A percentile compares a stretch with the other conserved stretches of the same genome.
phyloP scores from a whole-genome alignment of 2,329 filamentous ascomycete genomes.

The Fusarium odoratissimum region DNA sequence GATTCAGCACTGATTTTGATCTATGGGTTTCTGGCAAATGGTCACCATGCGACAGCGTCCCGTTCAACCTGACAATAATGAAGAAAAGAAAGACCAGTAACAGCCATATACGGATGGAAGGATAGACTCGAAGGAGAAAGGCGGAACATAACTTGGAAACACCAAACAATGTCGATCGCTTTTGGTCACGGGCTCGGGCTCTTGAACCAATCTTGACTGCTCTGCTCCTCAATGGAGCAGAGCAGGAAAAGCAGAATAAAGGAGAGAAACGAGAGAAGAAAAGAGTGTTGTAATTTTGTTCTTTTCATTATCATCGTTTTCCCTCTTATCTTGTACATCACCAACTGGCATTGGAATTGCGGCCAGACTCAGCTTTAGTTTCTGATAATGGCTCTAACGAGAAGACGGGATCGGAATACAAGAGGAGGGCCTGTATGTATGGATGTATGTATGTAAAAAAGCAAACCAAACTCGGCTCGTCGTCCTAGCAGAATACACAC shows the following conservation, averaged over 20 bases:
- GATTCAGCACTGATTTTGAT: conserved; percentile 25
- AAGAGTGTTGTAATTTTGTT: conserved; percentile 41
- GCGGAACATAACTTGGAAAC: conserved; percentile 27
- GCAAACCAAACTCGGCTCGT: conserved; percentile 45
- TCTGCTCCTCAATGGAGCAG: conserved; percentile 18
- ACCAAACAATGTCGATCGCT: conserved; percentile 32
- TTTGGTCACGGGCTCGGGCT: conserved; percentile 23
- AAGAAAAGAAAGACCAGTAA: conserved; percentile 31
- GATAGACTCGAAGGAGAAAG: conserved; percentile 36
- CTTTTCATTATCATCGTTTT: conserved; percentile 21
- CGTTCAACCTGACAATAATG: conserved; percentile 35
- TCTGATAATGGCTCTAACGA: conserved; percentile 31
- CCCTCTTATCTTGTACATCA: conserved; percentile 45
- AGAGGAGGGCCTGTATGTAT: conserved; percentile 42
- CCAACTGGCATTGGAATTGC: conserved; percentile 41
- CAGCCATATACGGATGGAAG: conserved; percentile 21
- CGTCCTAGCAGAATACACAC: conserved; percentile 44
- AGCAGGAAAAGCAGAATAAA: conserved; percentile 5
- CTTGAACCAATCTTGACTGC: conserved; percentile 26
- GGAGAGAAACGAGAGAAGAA: conserved; percentile 29
- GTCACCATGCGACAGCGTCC: conserved; percentile 17
- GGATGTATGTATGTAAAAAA: conserved; percentile 33
- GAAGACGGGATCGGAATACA: conserved; percentile 30
- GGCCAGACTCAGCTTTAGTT: conserved; percentile 38
- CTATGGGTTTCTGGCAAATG: conserved; percentile 19